Base-by-base conservation (phyloP, 73 alveolate species). In the Durusdinium trenchii region DNA sequence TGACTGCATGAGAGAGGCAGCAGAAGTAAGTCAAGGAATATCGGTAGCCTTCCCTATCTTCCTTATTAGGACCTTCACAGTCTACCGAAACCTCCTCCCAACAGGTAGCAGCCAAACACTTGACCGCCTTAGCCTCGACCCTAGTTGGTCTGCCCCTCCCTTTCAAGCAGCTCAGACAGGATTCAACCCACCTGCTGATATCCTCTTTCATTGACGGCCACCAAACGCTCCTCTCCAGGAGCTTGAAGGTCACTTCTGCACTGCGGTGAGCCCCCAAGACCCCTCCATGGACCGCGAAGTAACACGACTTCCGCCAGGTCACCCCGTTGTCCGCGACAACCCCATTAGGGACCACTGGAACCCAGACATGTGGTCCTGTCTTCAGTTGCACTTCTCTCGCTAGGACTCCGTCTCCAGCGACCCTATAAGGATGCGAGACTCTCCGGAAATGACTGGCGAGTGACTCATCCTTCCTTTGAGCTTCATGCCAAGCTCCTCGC, bases 31-130 rank as follows among this genome's bases (percentile, higher is more conserved):
- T 84, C 14, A 84, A 4, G 16, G 78, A 51, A 40, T 84, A 84
- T 16, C 76, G 48, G 28, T 36, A 50, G 0, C 94, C 94, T 38
- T 35, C 10, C 14, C 94, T 26, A 54, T 84, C 94, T 38, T 84
- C 94, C 76, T 36, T 50, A 54, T 51, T 84, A 6, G 94, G 94
- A 0, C 94, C 94, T 84, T 84, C 94, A 36, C 94, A 84, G 28
- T 84, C 94, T n/a, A 84, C 42, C 32, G 78, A 23, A 3, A 84
- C 78, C 60, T 50, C 78, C 42, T 50, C 28, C 94, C 94, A 36
- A 51, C 78, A 84, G 28, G 42, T 7, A 18, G 0, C 42, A 35
- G 94, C 94, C 36, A n/a, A 6, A 50, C 78, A n/a, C 57, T 84
- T 84, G 36, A 75, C 52, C 3, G 54, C 86, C 50, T 42, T n/a